These are phyloP conservation scores for Vaccinium corymbosum DNA, from an alignment of 148 eudicot genomes.

Conservation along the genomic window DNA sequence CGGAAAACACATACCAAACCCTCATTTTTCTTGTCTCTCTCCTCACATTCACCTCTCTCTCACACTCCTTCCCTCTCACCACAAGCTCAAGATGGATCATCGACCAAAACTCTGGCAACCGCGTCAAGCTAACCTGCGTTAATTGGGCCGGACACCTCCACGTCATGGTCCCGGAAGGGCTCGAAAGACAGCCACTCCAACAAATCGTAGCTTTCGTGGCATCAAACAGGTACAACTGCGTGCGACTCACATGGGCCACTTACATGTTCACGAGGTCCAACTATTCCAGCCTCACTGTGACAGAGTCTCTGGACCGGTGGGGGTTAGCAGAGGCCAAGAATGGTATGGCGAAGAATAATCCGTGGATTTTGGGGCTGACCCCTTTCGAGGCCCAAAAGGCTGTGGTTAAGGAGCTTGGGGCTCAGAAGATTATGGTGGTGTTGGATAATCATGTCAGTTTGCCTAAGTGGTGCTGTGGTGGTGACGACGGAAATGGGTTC, in stretches of 20 bases:
- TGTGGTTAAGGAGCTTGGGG: conserved; percentile 34
- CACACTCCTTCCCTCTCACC: conserved; percentile 31
- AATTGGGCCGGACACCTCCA: conserved; percentile 39
- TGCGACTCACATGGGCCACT: conserved; percentile 46
- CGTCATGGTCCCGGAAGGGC: conserved; percentile 43
- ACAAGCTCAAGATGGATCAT: conserved; percentile 42
- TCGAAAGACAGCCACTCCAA: conserved; percentile 30
- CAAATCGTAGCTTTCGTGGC: conserved; percentile 18
- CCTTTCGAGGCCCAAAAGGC: conserved; percentile 33
- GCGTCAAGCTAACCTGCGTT: conserved; percentile 37
- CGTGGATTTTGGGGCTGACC: conserved; percentile 20
- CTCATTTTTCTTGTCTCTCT: not conserved
- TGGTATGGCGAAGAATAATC: conserved; percentile 27
- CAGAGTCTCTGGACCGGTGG: conserved; percentile 17
- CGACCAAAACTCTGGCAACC: conserved; percentile 12
- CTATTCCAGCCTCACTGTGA: conserved; percentile 23
- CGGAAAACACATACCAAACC: not conserved
- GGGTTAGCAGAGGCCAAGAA: conserved; percentile 17
- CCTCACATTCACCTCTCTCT: not conserved
- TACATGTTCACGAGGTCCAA: conserved; percentile 35
- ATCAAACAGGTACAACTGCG: conserved; percentile 40
- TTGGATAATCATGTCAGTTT: conserved; percentile 50
- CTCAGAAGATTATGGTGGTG: conserved; percentile 32
- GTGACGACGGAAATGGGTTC: conserved; percentile 46
- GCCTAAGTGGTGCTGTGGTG: conserved; percentile 49